A percentile compares a stretch with the other conserved stretches of the same genome.
Conservation (phyloP, 2,329 filamentous ascomycete species). For the Phialocephala subalpina region DNA sequence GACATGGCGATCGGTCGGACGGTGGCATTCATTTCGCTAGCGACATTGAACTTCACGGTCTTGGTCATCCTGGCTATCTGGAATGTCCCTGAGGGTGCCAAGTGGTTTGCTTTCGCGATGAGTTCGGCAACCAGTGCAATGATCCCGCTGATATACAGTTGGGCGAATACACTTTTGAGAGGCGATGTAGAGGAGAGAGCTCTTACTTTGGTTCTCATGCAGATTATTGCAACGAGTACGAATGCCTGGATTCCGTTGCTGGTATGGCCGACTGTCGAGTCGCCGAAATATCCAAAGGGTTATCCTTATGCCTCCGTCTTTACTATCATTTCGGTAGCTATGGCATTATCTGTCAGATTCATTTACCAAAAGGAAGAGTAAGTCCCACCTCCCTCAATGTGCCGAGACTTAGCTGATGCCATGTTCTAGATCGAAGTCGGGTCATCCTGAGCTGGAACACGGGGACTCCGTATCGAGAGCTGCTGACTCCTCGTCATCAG, state of each 20-base stretch:
- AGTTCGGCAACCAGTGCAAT: slow-evolving; percentile 52
- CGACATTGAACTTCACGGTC: slow-evolving; percentile 54
- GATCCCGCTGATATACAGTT: slow-evolving; percentile 55
- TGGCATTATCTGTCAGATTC: background rate
- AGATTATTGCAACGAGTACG: slow-evolving; percentile 51
- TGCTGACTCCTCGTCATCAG: background rate
- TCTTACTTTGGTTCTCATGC: slow-evolving; percentile 51
- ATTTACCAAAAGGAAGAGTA: slow-evolving; percentile 5
- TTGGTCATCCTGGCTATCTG: slow-evolving; percentile 61
- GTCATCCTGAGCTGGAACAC: background rate
- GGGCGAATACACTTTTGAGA: slow-evolving; percentile 52
- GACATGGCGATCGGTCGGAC: background rate
- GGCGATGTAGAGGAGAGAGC: slow-evolving; percentile 49
- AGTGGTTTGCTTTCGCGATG: slow-evolving; percentile 60
- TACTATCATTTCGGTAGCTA: background rate
- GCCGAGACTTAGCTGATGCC: background rate
- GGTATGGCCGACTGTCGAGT: slow-evolving; percentile 42
- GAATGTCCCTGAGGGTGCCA: slow-evolving; percentile 60
- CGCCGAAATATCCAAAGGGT: background rate
- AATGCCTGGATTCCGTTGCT: slow-evolving; percentile 55
- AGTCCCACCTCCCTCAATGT: background rate
- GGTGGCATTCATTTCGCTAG: background rate
- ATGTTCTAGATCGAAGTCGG: background rate
- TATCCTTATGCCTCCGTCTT: background rate
- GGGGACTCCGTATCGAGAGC: background rate